phyloP scores from a whole-genome alignment of 129 eudicot species.

The Lonicera japonica region DNA sequence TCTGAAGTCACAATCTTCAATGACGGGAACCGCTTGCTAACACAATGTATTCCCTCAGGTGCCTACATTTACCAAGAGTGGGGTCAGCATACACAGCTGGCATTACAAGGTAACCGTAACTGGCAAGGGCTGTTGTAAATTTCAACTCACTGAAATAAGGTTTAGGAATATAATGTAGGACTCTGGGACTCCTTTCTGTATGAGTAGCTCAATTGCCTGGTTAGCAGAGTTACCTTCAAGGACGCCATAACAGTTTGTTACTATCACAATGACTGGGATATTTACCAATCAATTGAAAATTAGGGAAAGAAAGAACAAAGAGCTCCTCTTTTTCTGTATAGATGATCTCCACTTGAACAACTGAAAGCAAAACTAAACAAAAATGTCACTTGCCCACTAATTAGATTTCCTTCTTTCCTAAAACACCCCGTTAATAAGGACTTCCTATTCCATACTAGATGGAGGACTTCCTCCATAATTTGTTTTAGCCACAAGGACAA shows the following conservation, averaged over 20 bases:
- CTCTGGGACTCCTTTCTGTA: constrained; percentile 97
- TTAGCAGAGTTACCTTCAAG: constrained; percentile 89
- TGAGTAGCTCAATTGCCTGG: constrained; percentile 90
- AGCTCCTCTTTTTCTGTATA: neutral
- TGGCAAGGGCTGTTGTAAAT: too few relatives aligned
- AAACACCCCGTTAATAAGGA: too few relatives aligned
- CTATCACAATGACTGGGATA: too few relatives aligned
- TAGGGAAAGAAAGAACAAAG: neutral
- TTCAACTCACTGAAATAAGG: constrained; percentile 77
- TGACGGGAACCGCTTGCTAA: constrained; percentile 72
- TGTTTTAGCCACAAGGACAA: too few relatives aligned
- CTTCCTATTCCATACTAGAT: too few relatives aligned
- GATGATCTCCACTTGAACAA: too few relatives aligned
- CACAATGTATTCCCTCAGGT: constrained; percentile 93
- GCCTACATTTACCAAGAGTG: constrained; percentile 37
- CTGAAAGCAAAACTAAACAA: too few relatives aligned
- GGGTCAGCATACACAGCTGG: neutral
- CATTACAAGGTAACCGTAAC: neutral
- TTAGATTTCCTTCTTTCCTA: too few relatives aligned
- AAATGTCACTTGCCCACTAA: too few relatives aligned
- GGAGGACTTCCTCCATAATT: too few relatives aligned
- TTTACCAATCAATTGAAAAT: too few relatives aligned
- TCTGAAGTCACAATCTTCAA: constrained; percentile 91
- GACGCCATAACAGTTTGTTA: constrained; percentile 1
- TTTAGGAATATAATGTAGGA: constrained; percentile 83